phyloP scores from a whole-genome alignment of 2,329 filamentous ascomycete species.

The Rutstroemia sp. region DNA sequence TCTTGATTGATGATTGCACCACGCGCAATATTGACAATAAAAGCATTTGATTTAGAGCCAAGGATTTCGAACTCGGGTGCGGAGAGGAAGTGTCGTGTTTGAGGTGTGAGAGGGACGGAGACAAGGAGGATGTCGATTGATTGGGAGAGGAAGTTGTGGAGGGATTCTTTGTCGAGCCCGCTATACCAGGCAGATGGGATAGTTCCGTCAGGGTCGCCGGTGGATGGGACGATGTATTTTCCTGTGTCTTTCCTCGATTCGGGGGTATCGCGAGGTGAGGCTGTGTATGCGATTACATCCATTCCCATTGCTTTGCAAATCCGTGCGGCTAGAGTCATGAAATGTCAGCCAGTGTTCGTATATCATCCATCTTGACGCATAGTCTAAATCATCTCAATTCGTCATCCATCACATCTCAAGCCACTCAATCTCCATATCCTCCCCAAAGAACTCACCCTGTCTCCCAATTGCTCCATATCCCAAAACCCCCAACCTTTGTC shows the following conservation, averaged over 20 bases:
- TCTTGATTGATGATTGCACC: conserved; percentile 54
- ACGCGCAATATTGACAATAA: conserved; percentile 57
- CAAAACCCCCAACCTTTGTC: conserved; percentile 46
- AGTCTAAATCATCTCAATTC: neutral
- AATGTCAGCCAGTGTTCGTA: neutral
- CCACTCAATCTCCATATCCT: too few species aligned
- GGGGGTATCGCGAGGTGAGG: conserved; percentile 48
- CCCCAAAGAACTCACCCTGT: conserved; percentile 31
- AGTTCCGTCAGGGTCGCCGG: conserved; percentile 34
- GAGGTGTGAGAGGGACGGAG: conserved; percentile 31
- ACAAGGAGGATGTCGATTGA: conserved; percentile 33
- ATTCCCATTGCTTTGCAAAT: conserved; percentile 51
- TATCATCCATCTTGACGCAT: neutral
- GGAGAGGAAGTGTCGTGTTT: conserved; percentile 35
- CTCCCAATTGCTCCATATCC: conserved; percentile 35
- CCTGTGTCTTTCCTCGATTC: conserved; percentile 49
- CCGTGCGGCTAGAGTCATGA: conserved; percentile 31
- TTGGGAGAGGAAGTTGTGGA: conserved; percentile 31
- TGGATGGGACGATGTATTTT: conserved; percentile 54
- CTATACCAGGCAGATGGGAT: conserved; percentile 33
- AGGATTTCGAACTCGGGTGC: conserved; percentile 32
- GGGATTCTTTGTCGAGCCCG: conserved; percentile 27
- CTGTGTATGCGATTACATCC: conserved; percentile 59
- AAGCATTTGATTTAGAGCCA: conserved; percentile 36
- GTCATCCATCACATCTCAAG: neutral